Percentiles rank a stretch among this genome's conserved stretches.
Conservation (phyloP, 2,329 filamentous ascomycete genomes). For the Aspergillus phoenicis region DNA sequence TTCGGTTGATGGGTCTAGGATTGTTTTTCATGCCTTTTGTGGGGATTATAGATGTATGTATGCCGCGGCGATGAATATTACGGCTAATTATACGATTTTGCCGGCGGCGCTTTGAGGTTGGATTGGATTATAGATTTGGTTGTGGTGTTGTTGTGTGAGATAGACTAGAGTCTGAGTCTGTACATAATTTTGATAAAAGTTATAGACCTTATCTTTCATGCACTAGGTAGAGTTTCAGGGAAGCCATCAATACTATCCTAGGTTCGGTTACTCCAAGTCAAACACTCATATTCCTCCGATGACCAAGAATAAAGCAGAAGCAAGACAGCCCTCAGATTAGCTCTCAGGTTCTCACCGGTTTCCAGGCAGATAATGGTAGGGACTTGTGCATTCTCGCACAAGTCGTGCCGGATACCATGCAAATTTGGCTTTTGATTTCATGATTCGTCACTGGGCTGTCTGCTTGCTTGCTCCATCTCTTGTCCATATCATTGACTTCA, state of each 20-base stretch:
- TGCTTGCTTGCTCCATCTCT: neutral
- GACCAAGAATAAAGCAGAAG: neutral
- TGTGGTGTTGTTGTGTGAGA: neutral
- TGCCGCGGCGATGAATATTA: slow-evolving; percentile 28
- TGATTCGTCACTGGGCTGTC: slow-evolving; percentile 43
- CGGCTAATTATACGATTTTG: slow-evolving; percentile 5
- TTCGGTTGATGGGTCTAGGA: slow-evolving; percentile 28
- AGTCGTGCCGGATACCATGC: slow-evolving; percentile 43
- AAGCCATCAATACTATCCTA: no score
- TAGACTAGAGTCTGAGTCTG: no score
- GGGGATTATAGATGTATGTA: slow-evolving; percentile 29
- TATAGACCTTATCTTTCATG: no score
- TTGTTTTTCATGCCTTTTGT: slow-evolving; percentile 36
- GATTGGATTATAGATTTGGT: neutral
- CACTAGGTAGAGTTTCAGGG: no score
- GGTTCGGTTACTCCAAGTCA: no score
- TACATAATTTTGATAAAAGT: no score
- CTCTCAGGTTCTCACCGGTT: slow-evolving; percentile 50
- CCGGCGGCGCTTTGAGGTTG: slow-evolving; percentile 5
- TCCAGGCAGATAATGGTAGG: slow-evolving; percentile 34
- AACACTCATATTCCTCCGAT: neutral
- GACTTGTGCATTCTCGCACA: no score
- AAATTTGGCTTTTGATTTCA: slow-evolving; percentile 49
- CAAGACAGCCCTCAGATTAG: slow-evolving; percentile 46
- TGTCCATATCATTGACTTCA: neutral